Percentiles rank a stretch among this genome's conserved stretches.
phyloP scores from a whole-genome alignment of 139 green algal species.

The Chlorella sp. region DNA sequence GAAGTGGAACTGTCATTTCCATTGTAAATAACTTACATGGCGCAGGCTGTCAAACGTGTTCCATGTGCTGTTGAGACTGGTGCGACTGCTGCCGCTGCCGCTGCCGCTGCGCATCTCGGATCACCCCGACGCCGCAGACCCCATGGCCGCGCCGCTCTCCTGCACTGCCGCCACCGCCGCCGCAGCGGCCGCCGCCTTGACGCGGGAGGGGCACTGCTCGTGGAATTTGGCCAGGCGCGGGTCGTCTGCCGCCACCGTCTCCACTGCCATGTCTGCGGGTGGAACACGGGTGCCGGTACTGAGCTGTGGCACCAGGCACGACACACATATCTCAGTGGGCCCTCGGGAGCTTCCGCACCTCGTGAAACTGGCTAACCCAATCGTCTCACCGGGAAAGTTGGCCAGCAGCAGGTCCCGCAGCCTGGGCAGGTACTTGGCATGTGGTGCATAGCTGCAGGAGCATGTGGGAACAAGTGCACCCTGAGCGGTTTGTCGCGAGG shows the following conservation, averaged over 20 bases:
- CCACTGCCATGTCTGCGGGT: neutral
- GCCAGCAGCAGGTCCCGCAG: constrained; percentile 36
- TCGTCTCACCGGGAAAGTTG: constrained; percentile 25
- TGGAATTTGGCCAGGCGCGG: constrained; percentile 4
- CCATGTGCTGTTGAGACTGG: no score
- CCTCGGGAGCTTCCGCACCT: no score
- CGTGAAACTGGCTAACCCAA: no score
- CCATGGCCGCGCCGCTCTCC: neutral
- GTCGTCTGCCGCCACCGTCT: constrained; percentile 10
- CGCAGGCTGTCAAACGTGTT: no score
- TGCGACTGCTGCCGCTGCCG: neutral
- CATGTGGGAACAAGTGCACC: no score
- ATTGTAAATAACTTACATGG: no score
- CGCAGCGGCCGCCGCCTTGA: neutral
- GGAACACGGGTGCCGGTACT: no score
- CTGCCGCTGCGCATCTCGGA: neutral
- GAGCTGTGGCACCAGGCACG: no score
- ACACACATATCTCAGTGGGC: no score
- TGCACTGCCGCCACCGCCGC: neutral
- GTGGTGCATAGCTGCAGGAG: constrained; percentile 23
- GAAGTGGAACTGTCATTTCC: no score
- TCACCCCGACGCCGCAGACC: neutral
- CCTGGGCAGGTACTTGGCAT: constrained; percentile 28
- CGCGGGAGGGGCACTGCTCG: constrained; percentile 12
- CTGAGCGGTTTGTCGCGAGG: no score